Evolutionary conservation across 495 filamentous ascomycete genomes (phyloP).

Genomic region (Aspergillus asperescens): DNA sequence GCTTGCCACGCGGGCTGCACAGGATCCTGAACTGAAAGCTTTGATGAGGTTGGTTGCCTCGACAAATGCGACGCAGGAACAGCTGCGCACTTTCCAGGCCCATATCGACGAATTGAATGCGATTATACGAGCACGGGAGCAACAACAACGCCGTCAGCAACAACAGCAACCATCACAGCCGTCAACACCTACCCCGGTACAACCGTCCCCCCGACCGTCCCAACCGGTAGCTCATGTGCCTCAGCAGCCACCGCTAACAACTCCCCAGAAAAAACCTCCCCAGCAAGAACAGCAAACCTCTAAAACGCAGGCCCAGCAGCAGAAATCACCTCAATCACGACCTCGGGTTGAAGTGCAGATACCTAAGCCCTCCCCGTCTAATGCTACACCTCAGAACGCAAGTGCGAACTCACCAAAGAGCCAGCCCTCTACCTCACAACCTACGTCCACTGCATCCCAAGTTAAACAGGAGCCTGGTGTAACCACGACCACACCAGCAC

Average conservation of each 20-base stretch:
- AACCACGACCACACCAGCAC: conserved; percentile 9
- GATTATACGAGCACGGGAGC: conserved; percentile 47
- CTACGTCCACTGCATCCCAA: conserved; percentile 14
- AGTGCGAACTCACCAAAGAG: conserved; percentile 20
- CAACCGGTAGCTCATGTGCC: conserved; percentile 7
- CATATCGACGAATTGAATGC: conserved; percentile 88
- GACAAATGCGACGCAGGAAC: conserved; percentile 71
- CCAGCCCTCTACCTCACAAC: conserved; percentile 20
- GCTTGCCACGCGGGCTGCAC: conserved; percentile 78
- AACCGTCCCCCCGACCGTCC: conserved; percentile 10
- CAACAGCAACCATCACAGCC: conserved; percentile 16
- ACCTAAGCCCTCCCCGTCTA: conserved; percentile 28
- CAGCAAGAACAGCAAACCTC: conserved; percentile 11
- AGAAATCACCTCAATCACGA: conserved; percentile 22
- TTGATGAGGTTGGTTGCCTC: conserved; percentile 94
- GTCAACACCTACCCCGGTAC: conserved; percentile 7
- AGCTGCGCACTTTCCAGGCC: conserved; percentile 81
- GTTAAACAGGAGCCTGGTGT: conserved; percentile 35
- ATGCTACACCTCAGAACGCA: conserved; percentile 23
- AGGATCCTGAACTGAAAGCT: conserved; percentile 83
- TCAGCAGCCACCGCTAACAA: conserved; percentile 15
- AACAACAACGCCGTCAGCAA: conserved; percentile 33
- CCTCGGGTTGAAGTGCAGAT: conserved; percentile 22
- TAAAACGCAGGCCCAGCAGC: conserved; percentile 19
- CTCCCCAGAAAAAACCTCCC: conserved; percentile 11